Base-by-base conservation (phyloP, 2,329 filamentous ascomycete genomes). In the Tricladium varicosporioides region DNA sequence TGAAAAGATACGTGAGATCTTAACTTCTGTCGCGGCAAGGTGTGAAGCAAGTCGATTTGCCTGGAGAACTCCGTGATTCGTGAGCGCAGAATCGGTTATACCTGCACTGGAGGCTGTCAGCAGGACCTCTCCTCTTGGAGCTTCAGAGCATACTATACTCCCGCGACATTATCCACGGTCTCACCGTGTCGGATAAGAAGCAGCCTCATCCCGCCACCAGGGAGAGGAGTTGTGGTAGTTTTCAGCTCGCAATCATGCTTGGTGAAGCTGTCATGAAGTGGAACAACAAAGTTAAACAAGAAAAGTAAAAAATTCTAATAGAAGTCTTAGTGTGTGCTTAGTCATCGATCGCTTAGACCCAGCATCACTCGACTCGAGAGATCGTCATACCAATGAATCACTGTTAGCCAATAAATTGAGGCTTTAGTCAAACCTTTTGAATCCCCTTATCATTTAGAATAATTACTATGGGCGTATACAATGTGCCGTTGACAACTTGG, bases 171-270 rank as follows among this genome's bases (percentile, higher is more conserved):
- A 74, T 96, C 89, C 63, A 95, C 89, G 14, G 91, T 93, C 76
- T 96, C 92, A 69, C 87, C 92, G 78, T 96, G 92, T 56, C 92
- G 86, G 67, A 96, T 84, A 66, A 96, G 80, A 67, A 92, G 85
- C 54, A 96, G 72, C 68, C 79, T 80, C 82, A 88, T 83, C 58
- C 67, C 62, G 60, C 62, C 62, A 51, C 60, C 43, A 57, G 59
- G 63, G 65, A 62, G 60, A 62, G 54, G 47, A 57, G 40, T 52
- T 49, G 32, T 48, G 33, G 49, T 57, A 14, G 42, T 59, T 53
- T 63, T 65, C 60, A 68, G 44, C 56, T 59, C 32, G 47, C 16
- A 58, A 57, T 57, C 61, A 64, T 65, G 49, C 22, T 27, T 7
- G 22, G 7, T 27, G 22, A 27, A 27, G 47, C 63, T 58, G 47